Conservation (phyloP, 495 filamentous ascomycete genomes). For the Penicillium diatomitis region DNA sequence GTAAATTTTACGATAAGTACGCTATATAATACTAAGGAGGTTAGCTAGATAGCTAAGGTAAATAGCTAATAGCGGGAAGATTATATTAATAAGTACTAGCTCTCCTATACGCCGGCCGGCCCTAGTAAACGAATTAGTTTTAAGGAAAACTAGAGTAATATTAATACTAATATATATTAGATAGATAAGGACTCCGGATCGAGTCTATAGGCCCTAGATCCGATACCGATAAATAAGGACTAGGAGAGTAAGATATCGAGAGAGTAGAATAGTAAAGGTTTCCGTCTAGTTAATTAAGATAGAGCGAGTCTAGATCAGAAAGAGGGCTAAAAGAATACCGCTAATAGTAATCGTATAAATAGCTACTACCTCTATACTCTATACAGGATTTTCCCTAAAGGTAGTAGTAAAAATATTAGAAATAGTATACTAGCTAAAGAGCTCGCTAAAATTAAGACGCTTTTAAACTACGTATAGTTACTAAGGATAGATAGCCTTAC, state of each 20-base stretch:
- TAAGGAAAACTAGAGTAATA: constrained; percentile 5
- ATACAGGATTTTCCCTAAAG: no score
- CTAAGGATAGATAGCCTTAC: no score
- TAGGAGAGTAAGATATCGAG: constrained; percentile 4
- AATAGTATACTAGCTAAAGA: no score
- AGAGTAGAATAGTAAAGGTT: constrained; percentile 1
- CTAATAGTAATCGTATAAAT: constrained; percentile 6
- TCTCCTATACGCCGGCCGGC: constrained; percentile 5
- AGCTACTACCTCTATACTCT: constrained; percentile 3
- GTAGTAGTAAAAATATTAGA: no score
- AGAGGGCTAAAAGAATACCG: constrained; percentile 2
- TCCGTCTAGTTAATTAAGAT: neutral
- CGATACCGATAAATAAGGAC: constrained; percentile 3
- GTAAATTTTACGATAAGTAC: constrained; percentile 1
- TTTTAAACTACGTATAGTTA: no score
- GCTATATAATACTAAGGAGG: constrained; percentile 1
- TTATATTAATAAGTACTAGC: constrained; percentile 3
- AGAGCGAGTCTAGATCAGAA: constrained; percentile 4
- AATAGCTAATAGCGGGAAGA: constrained; percentile 3
- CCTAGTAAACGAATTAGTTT: neutral
- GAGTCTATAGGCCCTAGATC: constrained; percentile 4
- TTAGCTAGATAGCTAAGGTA: constrained; percentile 4
- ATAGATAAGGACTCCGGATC: constrained; percentile 2
- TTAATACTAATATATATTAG: constrained; percentile 1
- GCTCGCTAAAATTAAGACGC: no score